Evolutionary conservation across 352 stramenopile species (phyloP).

Genomic region (Pythium utonaiense): DNA sequence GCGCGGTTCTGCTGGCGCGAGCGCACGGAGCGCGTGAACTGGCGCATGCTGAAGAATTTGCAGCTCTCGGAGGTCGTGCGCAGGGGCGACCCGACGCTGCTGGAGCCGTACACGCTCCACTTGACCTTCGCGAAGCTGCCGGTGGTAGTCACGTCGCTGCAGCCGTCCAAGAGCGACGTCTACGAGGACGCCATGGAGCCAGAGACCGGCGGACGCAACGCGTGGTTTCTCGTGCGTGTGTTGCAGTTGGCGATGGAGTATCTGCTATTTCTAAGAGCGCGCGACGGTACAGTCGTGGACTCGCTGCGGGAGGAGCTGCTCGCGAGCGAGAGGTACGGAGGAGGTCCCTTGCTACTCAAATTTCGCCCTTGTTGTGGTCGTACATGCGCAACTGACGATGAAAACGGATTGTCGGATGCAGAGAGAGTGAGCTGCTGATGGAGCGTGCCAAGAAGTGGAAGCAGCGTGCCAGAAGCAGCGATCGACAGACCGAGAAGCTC

Average conservation of each 20-base stretch:
- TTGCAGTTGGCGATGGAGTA: conserved; percentile 78
- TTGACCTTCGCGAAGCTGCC: conserved; percentile 69
- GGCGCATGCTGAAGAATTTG: conserved; percentile 50
- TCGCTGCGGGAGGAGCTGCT: conserved; percentile 45
- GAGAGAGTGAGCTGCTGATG: conserved; percentile 40
- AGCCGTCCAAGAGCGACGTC: not conserved
- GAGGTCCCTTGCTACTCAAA: too few species aligned
- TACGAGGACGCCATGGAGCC: conserved; percentile 13
- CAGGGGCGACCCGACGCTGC: conserved; percentile 45
- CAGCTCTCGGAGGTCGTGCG: conserved; percentile 49
- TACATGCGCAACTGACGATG: not conserved
- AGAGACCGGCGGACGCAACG: conserved; percentile 29
- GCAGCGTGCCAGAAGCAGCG: conserved; percentile 31
- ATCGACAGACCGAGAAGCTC: conserved; percentile 69
- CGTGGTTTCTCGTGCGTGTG: conserved; percentile 67
- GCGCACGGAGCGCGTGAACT: conserved; percentile 71
- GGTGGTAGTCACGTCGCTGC: conserved; percentile 4
- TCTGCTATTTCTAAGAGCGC: conserved; percentile 59
- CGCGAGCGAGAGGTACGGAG: conserved; percentile 30
- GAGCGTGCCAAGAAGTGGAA: conserved; percentile 55
- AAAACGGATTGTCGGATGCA: conserved; percentile 5
- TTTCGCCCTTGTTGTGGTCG: too few species aligned
- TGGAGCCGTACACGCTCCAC: conserved; percentile 71
- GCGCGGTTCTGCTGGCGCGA: conserved; percentile 73
- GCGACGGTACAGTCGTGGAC: conserved; percentile 50